Conservation (phyloP, 495 filamentous ascomycete genomes). For the Xylaria longipes region DNA sequence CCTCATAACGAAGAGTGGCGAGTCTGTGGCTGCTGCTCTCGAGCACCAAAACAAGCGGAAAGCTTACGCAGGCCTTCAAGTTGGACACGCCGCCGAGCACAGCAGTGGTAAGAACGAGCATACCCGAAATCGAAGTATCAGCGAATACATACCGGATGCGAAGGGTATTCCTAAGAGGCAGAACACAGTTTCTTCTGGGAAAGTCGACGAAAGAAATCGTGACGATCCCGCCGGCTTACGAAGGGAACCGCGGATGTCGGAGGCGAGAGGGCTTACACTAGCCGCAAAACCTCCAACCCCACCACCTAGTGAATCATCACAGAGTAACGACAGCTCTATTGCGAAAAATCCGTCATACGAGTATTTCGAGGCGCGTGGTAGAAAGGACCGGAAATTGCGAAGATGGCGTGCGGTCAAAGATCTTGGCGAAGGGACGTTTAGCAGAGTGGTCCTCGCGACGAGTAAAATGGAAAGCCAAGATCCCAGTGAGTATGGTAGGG, state of each 20-base stretch:
- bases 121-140: conserved; percentile 78
- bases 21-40: conserved; percentile 53
- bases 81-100: conserved; percentile 33
- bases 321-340: conserved; percentile 53
- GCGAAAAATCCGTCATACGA: conserved; percentile 53
- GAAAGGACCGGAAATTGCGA: conserved; percentile 61
- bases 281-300: conserved; percentile 74
- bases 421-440: conserved; percentile 94
- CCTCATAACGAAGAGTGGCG: conserved; percentile 57
- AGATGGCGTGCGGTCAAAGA: conserved; percentile 78
- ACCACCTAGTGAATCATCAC: conserved; percentile 64
- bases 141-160: conserved; percentile 81
- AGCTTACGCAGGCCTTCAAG: conserved; percentile 55
- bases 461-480: conserved; percentile 57
- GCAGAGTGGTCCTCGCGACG: conserved; percentile 88
- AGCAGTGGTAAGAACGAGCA: conserved; percentile 50
- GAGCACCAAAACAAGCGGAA: conserved; percentile 59
- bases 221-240: conserved; percentile 62
- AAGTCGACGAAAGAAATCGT: conserved; percentile 54
- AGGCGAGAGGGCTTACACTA: conserved; percentile 72
- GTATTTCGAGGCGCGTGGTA: conserved; percentile 67
- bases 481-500: conserved; percentile 32
- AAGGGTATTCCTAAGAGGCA: conserved; percentile 71
- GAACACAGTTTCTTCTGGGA: conserved; percentile 66
- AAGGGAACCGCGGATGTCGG: conserved; percentile 80